phyloP scores from a whole-genome alignment of 2,329 filamentous ascomycete genomes.

The Trichoderma sp. region DNA sequence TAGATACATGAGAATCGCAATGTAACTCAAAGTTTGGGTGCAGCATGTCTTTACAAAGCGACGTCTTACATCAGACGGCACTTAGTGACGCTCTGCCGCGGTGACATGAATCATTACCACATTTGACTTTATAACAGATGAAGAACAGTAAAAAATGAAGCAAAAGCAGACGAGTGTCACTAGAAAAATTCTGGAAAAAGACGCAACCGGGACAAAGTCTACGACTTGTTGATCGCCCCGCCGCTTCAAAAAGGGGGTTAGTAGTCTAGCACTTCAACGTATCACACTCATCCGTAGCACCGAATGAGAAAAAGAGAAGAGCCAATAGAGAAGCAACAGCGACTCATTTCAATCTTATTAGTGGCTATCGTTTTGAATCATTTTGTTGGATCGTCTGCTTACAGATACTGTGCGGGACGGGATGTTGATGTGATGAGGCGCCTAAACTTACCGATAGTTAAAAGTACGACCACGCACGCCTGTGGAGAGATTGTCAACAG shows the following conservation, averaged over 20 bases:
- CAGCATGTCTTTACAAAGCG: not conserved
- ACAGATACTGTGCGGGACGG: not conserved
- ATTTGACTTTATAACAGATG: not conserved
- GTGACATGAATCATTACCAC: not conserved
- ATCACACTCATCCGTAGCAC: not conserved
- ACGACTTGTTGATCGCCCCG: not conserved
- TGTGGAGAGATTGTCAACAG: not conserved
- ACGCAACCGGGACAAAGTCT: not conserved
- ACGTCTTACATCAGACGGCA: not conserved
- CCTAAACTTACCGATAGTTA: not conserved
- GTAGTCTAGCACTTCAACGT: not conserved
- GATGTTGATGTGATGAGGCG: not conserved
- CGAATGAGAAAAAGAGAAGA: not conserved
- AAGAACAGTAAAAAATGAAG: not conserved
- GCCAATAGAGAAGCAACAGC: not conserved
- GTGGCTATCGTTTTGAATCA: not conserved
- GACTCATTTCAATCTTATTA: not conserved
- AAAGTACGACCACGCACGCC: not conserved
- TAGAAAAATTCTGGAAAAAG: not conserved
- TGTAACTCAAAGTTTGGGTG: not conserved
- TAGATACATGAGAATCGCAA: not conserved
- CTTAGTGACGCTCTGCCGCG: not conserved
- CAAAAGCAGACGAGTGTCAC: not conserved
- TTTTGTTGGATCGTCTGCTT: not conserved
- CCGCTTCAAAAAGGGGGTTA: not conserved